Percentiles rank a stretch among this genome's conserved stretches.
phyloP scores from a whole-genome alignment of 371 early-diverging fungal species.

The Syncephalastrum contaminatum region DNA sequence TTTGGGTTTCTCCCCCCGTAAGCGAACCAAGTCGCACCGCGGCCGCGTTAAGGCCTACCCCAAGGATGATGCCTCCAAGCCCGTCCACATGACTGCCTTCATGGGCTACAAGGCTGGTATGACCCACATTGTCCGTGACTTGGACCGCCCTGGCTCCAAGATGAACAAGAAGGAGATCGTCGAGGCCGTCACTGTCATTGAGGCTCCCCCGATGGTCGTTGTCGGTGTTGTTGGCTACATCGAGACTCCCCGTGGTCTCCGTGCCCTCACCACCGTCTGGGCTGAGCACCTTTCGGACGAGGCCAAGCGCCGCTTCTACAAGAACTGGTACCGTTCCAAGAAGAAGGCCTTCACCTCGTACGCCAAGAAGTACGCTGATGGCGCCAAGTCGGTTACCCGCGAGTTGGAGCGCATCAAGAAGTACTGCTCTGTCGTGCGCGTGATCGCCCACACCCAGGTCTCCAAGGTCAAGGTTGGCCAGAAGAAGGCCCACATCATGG shows the following conservation, averaged over 20 bases:
- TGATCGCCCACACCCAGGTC: slow-evolving; percentile 98
- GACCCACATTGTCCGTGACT: slow-evolving; percentile 99
- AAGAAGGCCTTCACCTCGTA: slow-evolving; percentile 99
- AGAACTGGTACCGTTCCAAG: slow-evolving; percentile 99
- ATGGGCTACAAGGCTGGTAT: slow-evolving; percentile 99
- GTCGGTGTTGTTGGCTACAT: slow-evolving; percentile 99
- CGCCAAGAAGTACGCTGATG: slow-evolving; percentile 94
- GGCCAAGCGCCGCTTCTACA: slow-evolving; percentile 98
- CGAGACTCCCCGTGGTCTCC: slow-evolving; percentile 98
- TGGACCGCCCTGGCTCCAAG: slow-evolving; percentile 98
- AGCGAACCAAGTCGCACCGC: slow-evolving; percentile 93
- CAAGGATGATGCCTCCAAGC: slow-evolving; percentile 95
- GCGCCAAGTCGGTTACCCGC: slow-evolving; percentile 85
- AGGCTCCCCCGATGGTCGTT: slow-evolving; percentile 98
- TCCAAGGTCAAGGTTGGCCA: slow-evolving; percentile 92
- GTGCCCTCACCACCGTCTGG: slow-evolving; percentile 98
- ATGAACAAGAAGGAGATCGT: slow-evolving; percentile 99
- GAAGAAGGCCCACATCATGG: slow-evolving; percentile 99
- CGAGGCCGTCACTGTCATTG: slow-evolving; percentile 99
- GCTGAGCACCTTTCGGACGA: slow-evolving; percentile 99
- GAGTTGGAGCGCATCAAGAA: slow-evolving; percentile 98
- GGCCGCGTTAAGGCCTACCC: slow-evolving; percentile 99
- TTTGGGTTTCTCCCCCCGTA: slow-evolving; percentile 98
- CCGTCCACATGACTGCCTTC: slow-evolving; percentile 99
- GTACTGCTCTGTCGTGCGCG: slow-evolving; percentile 98